Conservation (phyloP, 352 stramenopile species). For the Globisporangium cederbergense region DNA sequence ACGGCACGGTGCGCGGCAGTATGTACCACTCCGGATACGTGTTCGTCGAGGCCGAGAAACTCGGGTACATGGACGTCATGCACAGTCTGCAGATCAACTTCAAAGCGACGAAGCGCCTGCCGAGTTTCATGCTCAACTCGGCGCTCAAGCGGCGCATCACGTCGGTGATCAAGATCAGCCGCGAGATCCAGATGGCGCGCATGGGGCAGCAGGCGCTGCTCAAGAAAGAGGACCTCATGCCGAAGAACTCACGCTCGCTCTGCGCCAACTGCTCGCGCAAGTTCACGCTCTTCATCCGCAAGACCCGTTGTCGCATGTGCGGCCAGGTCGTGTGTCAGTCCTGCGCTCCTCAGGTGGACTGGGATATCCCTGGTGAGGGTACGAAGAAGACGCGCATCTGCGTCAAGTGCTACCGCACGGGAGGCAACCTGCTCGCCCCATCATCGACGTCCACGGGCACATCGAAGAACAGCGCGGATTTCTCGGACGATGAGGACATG, state of each 20-base stretch:
- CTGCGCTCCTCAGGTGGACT: conserved; percentile 58
- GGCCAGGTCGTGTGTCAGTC: conserved; percentile 73
- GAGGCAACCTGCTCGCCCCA: conserved; percentile 20
- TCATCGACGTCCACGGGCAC: neutral
- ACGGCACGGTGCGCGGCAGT: conserved; percentile 68
- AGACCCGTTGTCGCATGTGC: conserved; percentile 69
- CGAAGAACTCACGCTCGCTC: conserved; percentile 49
- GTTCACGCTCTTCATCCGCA: conserved; percentile 71
- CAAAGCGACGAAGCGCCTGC: conserved; percentile 61
- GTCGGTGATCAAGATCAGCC: conserved; percentile 57
- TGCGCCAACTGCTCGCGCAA: conserved; percentile 62
- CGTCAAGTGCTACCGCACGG: conserved; percentile 42
- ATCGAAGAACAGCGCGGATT: conserved; percentile 17
- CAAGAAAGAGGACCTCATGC: conserved; percentile 62
- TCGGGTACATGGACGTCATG: conserved; percentile 84
- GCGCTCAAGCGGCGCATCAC: conserved; percentile 62
- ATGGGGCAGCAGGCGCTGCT: conserved; percentile 59
- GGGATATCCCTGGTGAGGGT: conserved; percentile 24
- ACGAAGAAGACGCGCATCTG: conserved; percentile 58
- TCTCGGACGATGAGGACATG: conserved; percentile 28
- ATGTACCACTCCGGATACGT: conserved; percentile 83
- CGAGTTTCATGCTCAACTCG: conserved; percentile 61
- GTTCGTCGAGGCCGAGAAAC: conserved; percentile 71
- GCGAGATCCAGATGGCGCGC: conserved; percentile 58
- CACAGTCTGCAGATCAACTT: conserved; percentile 86